These are phyloP conservation scores for Fusarium nisikadoi DNA, from an alignment of 2,329 filamentous ascomycete species.

Conservation along the genomic window DNA sequence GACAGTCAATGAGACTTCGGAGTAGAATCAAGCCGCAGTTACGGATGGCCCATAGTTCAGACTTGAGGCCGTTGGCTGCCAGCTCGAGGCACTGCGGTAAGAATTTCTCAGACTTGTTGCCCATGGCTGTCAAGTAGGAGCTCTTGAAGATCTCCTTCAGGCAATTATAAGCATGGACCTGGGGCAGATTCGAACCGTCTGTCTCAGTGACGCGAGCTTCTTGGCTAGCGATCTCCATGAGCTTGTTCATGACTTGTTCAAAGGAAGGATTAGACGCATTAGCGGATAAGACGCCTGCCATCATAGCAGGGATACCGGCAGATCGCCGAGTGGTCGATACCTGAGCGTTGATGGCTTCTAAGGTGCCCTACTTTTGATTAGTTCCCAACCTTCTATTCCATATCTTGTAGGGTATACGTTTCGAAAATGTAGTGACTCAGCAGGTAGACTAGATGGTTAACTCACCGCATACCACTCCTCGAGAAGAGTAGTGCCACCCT, in stretches of 20 bases:
- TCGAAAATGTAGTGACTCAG: background rate
- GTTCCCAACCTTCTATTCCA: background rate
- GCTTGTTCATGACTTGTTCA: conserved; percentile 69
- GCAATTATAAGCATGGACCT: conserved; percentile 95
- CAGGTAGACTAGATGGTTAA: background rate
- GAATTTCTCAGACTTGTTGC: conserved; percentile 77
- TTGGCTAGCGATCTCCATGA: conserved; percentile 67
- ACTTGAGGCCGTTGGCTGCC: conserved; percentile 82
- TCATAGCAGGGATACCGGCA: conserved; percentile 87
- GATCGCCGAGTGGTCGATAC: conserved; percentile 88
- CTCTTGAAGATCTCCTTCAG: conserved; percentile 92
- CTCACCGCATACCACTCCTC: conserved; percentile 76
- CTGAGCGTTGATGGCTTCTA: conserved; percentile 78
- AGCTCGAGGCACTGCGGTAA: conserved; percentile 79
- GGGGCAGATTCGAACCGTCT: conserved; percentile 76
- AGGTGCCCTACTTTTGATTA: conserved; percentile 61
- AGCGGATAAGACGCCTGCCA: conserved; percentile 82
- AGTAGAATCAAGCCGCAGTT: conserved; percentile 94
- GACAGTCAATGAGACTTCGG: conserved; percentile 81
- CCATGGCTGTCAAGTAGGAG: conserved; percentile 77
- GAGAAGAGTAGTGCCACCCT: conserved; percentile 58
- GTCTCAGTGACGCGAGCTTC: conserved; percentile 65
- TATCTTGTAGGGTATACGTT: background rate
- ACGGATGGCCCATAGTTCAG: conserved; percentile 89
- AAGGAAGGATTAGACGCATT: conserved; percentile 71